Base-by-base conservation (phyloP, 495 filamentous ascomycete species). In the Podospora bellae-mahoneyi region DNA sequence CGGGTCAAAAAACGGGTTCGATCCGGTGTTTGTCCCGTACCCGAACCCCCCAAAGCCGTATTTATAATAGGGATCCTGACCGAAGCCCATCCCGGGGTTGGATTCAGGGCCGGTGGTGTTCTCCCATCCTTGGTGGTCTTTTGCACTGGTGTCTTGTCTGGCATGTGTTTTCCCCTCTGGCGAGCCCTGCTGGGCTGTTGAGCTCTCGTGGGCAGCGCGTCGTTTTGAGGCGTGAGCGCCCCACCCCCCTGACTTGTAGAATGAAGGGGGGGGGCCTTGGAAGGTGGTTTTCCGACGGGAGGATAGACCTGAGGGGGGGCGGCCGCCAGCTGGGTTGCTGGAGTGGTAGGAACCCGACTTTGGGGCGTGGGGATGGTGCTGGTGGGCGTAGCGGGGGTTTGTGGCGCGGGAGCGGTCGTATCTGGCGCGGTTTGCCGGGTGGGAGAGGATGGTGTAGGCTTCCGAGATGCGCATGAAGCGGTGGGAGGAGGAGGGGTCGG, bases 401-500 rank as follows among this genome's bases (percentile, higher is more conserved):
- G 15, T 56, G 15, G 39, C 34, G 58, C 13, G 64, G 16, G 34
- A 88, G 64, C 85, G 85, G 82, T 98, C 94, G 83, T 97, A 98
- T 71, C 79, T 78, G 53, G 86, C 80, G 73, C 93, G 92, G 72
- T 91, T 93, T 18, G 85, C 79, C 56, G 88, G 79, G 74, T 88
- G 86, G 61, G 86, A 83, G 58, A 99, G 92, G 57, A 89, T 77
- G 61, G 89, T 83, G 84, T 98, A 97, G 73, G 95, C 94, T 76
- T 93, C 89, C 77, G 86, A 89, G 76, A 99, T 91, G 68, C 85
- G 81, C 79, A 94, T 87, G 86, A 99, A 99, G 76, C 90, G 91
- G 44, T 83, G 74, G 23, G 89, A 81, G 66, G 95, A 91, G 68
- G 82, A 76, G 1, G 91, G 89, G 80, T 96, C 89, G 68, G 80